A percentile compares a stretch with the other conserved stretches of the same genome.
Evolutionary conservation across 1,139 yeast species (phyloP).

Genomic region (Geotrichum bryndzae): DNA sequence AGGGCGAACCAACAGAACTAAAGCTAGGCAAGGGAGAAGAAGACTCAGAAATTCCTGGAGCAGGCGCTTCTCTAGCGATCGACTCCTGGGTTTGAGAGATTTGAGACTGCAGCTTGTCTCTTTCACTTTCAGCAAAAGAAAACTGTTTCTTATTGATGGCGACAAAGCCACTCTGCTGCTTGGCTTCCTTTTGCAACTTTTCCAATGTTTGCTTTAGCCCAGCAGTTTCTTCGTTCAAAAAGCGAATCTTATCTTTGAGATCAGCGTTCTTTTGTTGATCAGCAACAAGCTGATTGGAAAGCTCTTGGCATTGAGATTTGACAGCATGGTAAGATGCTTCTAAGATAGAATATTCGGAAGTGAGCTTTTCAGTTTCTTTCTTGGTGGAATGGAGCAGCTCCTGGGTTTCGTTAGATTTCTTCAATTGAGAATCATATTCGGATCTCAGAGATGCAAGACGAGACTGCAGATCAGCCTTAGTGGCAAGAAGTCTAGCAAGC

Average conservation of each 20-base stretch:
- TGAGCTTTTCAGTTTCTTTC: slow-evolving; percentile 64
- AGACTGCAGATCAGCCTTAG: slow-evolving; percentile 65
- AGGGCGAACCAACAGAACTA: slow-evolving; percentile 11
- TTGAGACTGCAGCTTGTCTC: slow-evolving; percentile 42
- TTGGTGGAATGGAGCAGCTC: slow-evolving; percentile 51
- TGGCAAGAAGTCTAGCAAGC: slow-evolving; percentile 53
- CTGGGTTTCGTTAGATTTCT: slow-evolving; percentile 60
- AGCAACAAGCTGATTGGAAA: slow-evolving; percentile 54
- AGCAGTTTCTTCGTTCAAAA: slow-evolving; percentile 59
- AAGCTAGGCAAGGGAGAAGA: slow-evolving; percentile 18
- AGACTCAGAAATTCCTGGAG: slow-evolving; percentile 20
- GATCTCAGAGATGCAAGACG: slow-evolving; percentile 61
- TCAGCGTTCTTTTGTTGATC: slow-evolving; percentile 61
- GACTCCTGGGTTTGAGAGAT: slow-evolving; percentile 36
- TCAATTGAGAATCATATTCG: slow-evolving; percentile 71
- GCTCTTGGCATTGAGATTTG: slow-evolving; percentile 58
- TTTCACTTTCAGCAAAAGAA: slow-evolving; percentile 50
- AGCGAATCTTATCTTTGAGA: slow-evolving; percentile 62
- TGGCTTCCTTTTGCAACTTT: slow-evolving; percentile 47
- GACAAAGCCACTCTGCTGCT: slow-evolving; percentile 55
- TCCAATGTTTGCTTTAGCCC: slow-evolving; percentile 54
- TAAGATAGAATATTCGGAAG: slow-evolving; percentile 69
- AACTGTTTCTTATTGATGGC: slow-evolving; percentile 67
- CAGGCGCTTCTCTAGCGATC: slow-evolving; percentile 24
- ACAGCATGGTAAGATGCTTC: slow-evolving; percentile 78